Base-by-base conservation (phyloP, 352 stramenopile genomes). In the Phytophthora fragariae region DNA sequence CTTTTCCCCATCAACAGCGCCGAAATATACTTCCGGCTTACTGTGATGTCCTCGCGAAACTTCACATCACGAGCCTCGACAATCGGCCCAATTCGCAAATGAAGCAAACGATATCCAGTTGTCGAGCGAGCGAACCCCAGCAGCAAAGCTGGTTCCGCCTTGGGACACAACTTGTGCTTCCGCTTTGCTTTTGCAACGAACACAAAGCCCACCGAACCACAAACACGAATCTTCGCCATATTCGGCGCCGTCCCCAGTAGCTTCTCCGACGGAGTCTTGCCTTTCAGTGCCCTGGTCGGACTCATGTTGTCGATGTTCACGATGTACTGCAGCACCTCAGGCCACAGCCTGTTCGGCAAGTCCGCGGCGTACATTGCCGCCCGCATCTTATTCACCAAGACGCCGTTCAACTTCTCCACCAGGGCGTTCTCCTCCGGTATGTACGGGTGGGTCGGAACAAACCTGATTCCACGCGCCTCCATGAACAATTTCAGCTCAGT, bases 301-400 rank as follows among this genome's bases (percentile, higher is more conserved):
- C 12, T 49, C 41, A 66, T 47, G 33, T 72, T 72, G 31, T 62
- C 65, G 10, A 57, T 66, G 10, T 62, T 11, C 1, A 62, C 56
- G 1, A 72, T 24, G 12, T 72, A 67, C 17, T 50, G 49, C 15
- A 62, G 11, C 7, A 72, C 49, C 5, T 65, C 47, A 11, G 49
- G 35, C 47, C 65, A 65, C 5, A 71, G 12, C 10, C n/a, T 19
- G 0, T 14, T 52, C 1, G 47, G 47, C 29, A 72, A 41, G 27
- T 72, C 46, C 0, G 57, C 65, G 1, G 65, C 57, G 15, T 62
- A 12, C 44, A 74, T 74, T 0, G 11, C 52, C 0, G 58, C 21
- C 0, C 58, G n/a, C 44, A 60, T 69, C 15, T 68, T 65, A 5
- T 54, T 50, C 1, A 61, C 44, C 1, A 69, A 17, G 0, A 68